Base-by-base conservation (phyloP, 768 basidiomycete genomes). In the Mrakia hoshinonis region DNA sequence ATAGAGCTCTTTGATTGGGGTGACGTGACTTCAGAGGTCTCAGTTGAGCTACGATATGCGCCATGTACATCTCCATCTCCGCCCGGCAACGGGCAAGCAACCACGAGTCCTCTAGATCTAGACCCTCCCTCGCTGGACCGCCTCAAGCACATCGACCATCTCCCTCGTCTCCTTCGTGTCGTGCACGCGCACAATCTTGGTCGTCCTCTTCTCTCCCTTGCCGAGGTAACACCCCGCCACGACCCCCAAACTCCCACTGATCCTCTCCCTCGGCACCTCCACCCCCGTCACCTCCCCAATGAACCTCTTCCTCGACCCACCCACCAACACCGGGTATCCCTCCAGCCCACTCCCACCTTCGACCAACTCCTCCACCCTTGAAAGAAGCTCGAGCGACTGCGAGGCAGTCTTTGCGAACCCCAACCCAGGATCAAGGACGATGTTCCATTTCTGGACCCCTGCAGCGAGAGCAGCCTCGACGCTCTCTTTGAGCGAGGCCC, bases 401-500 rank as follows among this genome's bases (percentile, higher is more conserved):
- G 87, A 83, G 2, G 87, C 78, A 0, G 86, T 85, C 80, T 97
- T 97, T 79, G 93, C 95, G 79, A 97, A 99, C 43, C 96, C 95
- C 66, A 98, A 81, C 0, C 95, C 95, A 3, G 95, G 91, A 80
- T 97, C 96, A 31, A 88, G 84, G 66, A 97, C 84, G 73, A 97
- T 85, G 72, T 90, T 84, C 95, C 95, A 98, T 64, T 90, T 81
- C 69, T 90, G 83, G 12, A 98, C 80, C 0, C 92, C 91, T 0
- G 87, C 87, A 36, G 81, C 83, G 29, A 96, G 83, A 31, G 89
- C 85, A 11, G 78, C 75, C 12, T 87, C 83, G 1, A 92, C 85
- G 75, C 87, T 87, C 49, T 79, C 80, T 0, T 88, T 89, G 1
- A 94, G 83, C 77, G 97, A 94, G 0, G 79, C 75, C 10, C 84